A percentile compares a stretch with the other conserved stretches of the same genome.
phyloP scores from a whole-genome alignment of 495 filamentous ascomycete genomes.

The Elaphomyces granulatus region DNA sequence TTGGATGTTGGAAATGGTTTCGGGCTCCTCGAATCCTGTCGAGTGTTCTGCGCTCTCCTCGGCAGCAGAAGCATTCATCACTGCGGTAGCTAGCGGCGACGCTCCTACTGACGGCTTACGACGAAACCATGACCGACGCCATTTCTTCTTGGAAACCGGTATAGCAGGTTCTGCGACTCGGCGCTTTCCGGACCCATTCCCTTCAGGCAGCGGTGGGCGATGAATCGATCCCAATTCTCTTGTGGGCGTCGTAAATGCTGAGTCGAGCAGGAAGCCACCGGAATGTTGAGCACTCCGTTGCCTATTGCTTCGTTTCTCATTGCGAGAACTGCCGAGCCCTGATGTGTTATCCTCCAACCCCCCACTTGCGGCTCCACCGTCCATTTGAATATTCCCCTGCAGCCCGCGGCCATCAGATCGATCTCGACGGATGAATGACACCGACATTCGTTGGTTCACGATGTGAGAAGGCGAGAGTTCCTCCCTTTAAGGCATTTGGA shows the following conservation, averaged over 20 bases:
- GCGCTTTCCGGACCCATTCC: conserved; percentile 18
- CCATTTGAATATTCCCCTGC: conserved; percentile 15
- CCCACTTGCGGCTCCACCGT: conserved; percentile 19
- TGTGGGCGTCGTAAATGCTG: conserved; percentile 19
- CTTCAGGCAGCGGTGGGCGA: conserved; percentile 15
- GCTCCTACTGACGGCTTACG: conserved; percentile 18
- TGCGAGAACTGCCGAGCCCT: conserved; percentile 28
- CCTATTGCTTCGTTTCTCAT: conserved; percentile 14
- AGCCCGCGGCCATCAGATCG: conserved; percentile 12
- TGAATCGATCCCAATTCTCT: conserved; percentile 17
- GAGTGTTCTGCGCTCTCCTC: conserved; percentile 1
- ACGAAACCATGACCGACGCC: conserved; percentile 26
- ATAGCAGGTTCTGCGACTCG: conserved; percentile 19
- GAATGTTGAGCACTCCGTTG: conserved; percentile 26
- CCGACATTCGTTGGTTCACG: not conserved
- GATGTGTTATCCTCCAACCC: conserved; percentile 30
- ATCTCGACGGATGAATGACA: conserved; percentile 3
- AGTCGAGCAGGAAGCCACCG: conserved; percentile 33
- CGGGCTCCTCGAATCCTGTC: conserved; percentile 4
- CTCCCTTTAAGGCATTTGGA: not conserved
- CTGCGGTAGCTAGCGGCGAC: conserved; percentile 3
- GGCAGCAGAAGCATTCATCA: conserved; percentile 2
- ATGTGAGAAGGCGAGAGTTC: not conserved
- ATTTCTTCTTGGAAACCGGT: conserved; percentile 25
- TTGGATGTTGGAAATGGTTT: conserved; percentile 3